Evolutionary conservation across 331 rosid species (phyloP).

Genomic region (Quercus lobata): DNA sequence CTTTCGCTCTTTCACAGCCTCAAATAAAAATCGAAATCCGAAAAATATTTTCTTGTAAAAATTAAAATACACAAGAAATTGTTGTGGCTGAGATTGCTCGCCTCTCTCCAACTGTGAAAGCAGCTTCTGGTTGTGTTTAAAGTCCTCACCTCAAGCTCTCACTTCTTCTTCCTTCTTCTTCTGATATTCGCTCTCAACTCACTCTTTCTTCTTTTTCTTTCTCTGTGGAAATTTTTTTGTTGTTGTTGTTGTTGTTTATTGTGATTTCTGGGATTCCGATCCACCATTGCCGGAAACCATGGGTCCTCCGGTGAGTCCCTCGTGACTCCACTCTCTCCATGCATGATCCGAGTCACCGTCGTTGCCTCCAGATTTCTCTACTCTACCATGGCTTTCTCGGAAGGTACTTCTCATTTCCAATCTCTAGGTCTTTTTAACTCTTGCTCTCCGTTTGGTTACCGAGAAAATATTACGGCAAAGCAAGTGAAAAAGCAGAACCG

Average conservation of each 20-base stretch:
- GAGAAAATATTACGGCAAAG: constrained; percentile 27
- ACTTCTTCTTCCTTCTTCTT: not conserved
- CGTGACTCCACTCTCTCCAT: constrained; percentile 23
- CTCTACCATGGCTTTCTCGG: constrained; percentile 30
- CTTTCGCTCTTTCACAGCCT: constrained; percentile 33
- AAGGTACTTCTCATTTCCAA: constrained; percentile 36
- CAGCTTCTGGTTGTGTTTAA: constrained; percentile 13
- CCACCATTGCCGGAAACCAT: constrained; percentile 32
- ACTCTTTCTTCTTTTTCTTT: not conserved
- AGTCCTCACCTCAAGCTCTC: constrained; percentile 5
- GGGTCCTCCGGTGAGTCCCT: constrained; percentile 27
- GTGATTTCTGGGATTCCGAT: constrained; percentile 7
- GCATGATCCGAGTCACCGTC: constrained; percentile 21
- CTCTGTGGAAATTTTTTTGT: not conserved
- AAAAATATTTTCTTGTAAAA: not conserved
- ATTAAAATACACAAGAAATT: constrained; percentile 42
- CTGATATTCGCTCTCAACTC: not conserved
- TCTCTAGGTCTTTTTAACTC: not conserved
- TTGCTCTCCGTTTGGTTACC: constrained; percentile 48
- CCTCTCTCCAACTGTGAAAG: constrained; percentile 16
- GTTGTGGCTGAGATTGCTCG: constrained; percentile 90
- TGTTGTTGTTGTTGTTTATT: constrained; percentile 5
- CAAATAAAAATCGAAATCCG: constrained; percentile 32
- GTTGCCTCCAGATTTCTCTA: not conserved
- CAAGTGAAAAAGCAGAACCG: not conserved